Conservation (phyloP, 139 green algal species). For the Chlorella sorokiniana region DNA sequence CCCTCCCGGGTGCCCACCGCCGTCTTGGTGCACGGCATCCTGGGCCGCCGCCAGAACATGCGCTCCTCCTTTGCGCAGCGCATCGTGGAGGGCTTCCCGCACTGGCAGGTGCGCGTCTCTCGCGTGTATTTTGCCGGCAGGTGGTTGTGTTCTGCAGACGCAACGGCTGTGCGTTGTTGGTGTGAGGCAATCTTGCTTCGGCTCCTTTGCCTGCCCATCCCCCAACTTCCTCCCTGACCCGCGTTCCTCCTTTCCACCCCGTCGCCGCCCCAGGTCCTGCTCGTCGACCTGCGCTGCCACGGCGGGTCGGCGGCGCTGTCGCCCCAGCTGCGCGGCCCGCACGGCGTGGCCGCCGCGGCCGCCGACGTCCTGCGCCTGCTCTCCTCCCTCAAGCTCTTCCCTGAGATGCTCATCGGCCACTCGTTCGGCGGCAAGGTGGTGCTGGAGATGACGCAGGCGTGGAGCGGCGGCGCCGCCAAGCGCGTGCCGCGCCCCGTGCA, state of each 20-base stretch:
- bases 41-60: slow-evolving; percentile 89
- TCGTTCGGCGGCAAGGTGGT: slow-evolving; percentile 94
- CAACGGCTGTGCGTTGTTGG: background rate
- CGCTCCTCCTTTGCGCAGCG: slow-evolving; percentile 72
- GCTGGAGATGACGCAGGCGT: slow-evolving; percentile 90
- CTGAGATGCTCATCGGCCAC: slow-evolving; percentile 89
- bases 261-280: slow-evolving; percentile 82
- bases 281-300: slow-evolving; percentile 94
- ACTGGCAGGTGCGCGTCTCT: slow-evolving; percentile 26
- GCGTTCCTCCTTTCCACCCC: background rate
- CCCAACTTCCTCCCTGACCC: background rate
- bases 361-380: slow-evolving; percentile 79
- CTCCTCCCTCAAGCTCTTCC: slow-evolving; percentile 82
- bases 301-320: slow-evolving; percentile 71
- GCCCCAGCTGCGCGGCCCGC: slow-evolving; percentile 31
- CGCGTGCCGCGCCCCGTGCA: slow-evolving; percentile 82
- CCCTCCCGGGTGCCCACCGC: slow-evolving; percentile 74
- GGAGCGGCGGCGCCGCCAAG: slow-evolving; percentile 45
- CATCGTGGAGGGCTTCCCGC: slow-evolving; percentile 76
- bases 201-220: too few relatives aligned
- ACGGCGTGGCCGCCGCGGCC: slow-evolving; percentile 72
- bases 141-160: background rate
- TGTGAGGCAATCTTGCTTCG: background rate
- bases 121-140: background rate
- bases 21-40: slow-evolving; percentile 94